These are phyloP conservation scores for Jimgerdemannia lactiflua DNA, from an alignment of 192 early-diverging fungal genomes.

Conservation along the genomic window DNA sequence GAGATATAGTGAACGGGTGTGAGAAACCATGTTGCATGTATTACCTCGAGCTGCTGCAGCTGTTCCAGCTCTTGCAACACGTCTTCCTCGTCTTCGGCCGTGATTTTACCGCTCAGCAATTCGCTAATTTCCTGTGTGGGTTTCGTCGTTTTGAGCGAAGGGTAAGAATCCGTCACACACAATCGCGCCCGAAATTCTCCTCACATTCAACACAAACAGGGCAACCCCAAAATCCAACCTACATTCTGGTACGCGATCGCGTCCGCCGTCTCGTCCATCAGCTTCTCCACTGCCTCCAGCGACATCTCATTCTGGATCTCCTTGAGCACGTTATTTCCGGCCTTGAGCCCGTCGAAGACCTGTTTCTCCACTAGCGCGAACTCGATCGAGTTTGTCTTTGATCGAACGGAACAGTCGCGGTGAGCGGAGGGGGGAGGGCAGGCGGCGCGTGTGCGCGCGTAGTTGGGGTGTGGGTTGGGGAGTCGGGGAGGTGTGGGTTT, in stretches of 20 bases:
- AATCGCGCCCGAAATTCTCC: too few relatives aligned
- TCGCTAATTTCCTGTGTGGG: conserved; percentile 73
- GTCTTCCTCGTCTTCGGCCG: conserved; percentile 83
- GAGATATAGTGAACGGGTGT: not conserved
- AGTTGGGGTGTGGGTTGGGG: not conserved
- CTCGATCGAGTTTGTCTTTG: conserved; percentile 79
- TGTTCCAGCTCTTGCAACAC: conserved; percentile 78
- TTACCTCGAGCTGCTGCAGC: conserved; percentile 45
- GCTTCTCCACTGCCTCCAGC: conserved; percentile 85
- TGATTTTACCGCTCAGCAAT: conserved; percentile 68
- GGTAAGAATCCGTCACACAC: too few relatives aligned
- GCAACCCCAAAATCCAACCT: not conserved
- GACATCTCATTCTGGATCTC: conserved; percentile 84
- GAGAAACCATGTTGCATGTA: conserved; percentile 36
- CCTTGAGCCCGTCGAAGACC: conserved; percentile 77
- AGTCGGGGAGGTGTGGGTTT: not conserved
- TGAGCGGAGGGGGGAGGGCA: not conserved
- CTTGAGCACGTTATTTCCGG: conserved; percentile 85
- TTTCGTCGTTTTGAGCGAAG: too few relatives aligned
- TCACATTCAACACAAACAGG: not conserved
- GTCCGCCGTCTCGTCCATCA: conserved; percentile 97
- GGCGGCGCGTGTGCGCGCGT: too few relatives aligned
- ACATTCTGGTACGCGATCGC: conserved; percentile 95
- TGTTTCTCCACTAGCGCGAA: conserved; percentile 91
- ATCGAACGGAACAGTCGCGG: not conserved